Evolutionary conservation across 2,329 filamentous ascomycete species (phyloP).

Genomic region (Ambrosiella cleistominuta): DNA sequence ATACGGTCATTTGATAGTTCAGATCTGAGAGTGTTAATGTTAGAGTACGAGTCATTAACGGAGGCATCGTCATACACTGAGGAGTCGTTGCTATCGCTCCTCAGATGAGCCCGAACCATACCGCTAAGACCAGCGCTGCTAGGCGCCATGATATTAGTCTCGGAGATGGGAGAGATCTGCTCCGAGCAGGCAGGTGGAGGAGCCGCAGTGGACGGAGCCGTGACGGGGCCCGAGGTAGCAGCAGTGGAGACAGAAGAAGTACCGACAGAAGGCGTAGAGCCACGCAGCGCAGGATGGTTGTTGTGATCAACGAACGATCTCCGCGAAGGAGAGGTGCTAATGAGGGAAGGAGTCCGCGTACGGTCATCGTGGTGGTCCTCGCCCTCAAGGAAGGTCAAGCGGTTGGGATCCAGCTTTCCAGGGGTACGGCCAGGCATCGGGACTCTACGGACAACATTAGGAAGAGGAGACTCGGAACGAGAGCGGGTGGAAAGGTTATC

Average conservation of each 20-base stretch:
- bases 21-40: slow-evolving; percentile 20
- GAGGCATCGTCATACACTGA: slow-evolving; percentile 48
- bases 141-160: slow-evolving; percentile 3
- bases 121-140: slow-evolving; percentile 48
- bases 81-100: slow-evolving; percentile 64
- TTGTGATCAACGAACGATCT: slow-evolving; percentile 10
- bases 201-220: slow-evolving; percentile 1
- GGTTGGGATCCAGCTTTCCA: slow-evolving; percentile 11
- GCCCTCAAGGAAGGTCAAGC: slow-evolving; percentile 27
- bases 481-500: slow-evolving; percentile 11
- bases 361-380: slow-evolving; percentile 24
- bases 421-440: slow-evolving; percentile 4
- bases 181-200: slow-evolving; percentile 57
- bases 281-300: slow-evolving; percentile 12
- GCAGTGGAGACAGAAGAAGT: background rate
- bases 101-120: slow-evolving; percentile 69
- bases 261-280: slow-evolving; percentile 6
- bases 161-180: slow-evolving; percentile 38
- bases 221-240: background rate
- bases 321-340: slow-evolving; percentile 8
- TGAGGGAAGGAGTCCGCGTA: slow-evolving; percentile 12
- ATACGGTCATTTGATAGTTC: slow-evolving; percentile 18
- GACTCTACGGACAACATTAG: background rate
- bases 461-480: slow-evolving; percentile 6
- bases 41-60: slow-evolving; percentile 19